Base-by-base conservation (phyloP, 164 flowering plant species). In the Dillenia suffruticosa region DNA sequence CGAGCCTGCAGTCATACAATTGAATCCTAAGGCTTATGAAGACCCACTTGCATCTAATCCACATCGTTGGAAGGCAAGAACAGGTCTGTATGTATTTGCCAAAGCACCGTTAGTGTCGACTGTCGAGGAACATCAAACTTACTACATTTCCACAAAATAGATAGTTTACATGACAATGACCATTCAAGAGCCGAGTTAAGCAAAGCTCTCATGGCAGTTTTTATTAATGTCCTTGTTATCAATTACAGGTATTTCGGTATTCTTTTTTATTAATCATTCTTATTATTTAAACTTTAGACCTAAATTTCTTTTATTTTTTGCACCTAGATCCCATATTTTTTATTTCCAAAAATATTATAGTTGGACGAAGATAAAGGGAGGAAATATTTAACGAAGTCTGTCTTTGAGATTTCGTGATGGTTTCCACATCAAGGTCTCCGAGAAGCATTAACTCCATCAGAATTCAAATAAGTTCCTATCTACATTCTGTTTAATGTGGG, bases 41-140 rank as follows among this genome's bases (percentile, higher is more conserved):
- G 73, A 79, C 65, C 82, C 82, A 5, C 67, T 72, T 40, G 26
- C 63, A 5, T 78, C 76, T 55, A 76, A 81, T 52, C 84, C 82
- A 9, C 60, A 76, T 77, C 58, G 84, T 0, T 81, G 84, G 84
- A 63, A 81, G 82, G 84, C 78, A 8, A 2, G 12, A n/a, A n/a
- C n/a, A n/a, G n/a, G n/a, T n/a, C n/a, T n/a, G n/a, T n/a, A n/a
- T n/a, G n/a, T n/a, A n/a, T n/a, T n/a, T n/a, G n/a, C n/a, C n/a
- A n/a, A n/a, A n/a, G n/a, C n/a, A n/a, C n/a, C n/a, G n/a, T n/a
- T n/a, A n/a, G n/a, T n/a, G n/a, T n/a, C n/a, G n/a, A n/a, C n/a
- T n/a, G n/a, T n/a, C n/a, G n/a, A n/a, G n/a, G n/a, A n/a, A n/a
- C n/a, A n/a, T n/a, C n/a, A n/a, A n/a, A n/a, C n/a, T n/a, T n/a